A percentile compares a stretch with the other conserved stretches of the same genome.
phyloP scores from a whole-genome alignment of 495 filamentous ascomycete species.

The Penicillium argentinense region DNA sequence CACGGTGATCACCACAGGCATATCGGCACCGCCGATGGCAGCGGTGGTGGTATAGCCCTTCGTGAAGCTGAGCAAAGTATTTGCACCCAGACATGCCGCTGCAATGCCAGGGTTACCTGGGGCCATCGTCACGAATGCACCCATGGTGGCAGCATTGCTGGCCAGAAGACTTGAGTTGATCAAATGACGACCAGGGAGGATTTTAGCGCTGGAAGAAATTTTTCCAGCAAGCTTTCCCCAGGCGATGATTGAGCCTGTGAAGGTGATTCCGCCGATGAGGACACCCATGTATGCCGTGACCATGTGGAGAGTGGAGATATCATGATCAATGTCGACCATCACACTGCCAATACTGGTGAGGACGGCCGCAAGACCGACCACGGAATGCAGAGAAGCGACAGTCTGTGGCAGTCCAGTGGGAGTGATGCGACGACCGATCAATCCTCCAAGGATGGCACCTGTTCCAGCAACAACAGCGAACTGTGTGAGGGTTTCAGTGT shows the following conservation, averaged over 20 bases:
- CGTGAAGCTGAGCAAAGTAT: conserved; percentile 71
- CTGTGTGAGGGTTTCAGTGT: conserved; percentile 68
- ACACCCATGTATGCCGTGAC: conserved; percentile 79
- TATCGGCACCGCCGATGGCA: conserved; percentile 82
- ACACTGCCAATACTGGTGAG: conserved; percentile 81
- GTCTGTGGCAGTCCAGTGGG: conserved; percentile 80
- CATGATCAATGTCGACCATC: conserved; percentile 61
- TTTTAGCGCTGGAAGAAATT: conserved; percentile 71
- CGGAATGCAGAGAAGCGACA: conserved; percentile 76
- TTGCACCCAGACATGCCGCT: conserved; percentile 68
- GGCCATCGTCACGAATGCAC: conserved; percentile 72
- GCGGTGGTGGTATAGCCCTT: conserved; percentile 82
- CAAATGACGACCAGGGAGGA: conserved; percentile 66
- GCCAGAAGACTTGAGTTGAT: conserved; percentile 70
- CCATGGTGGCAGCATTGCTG: conserved; percentile 74
- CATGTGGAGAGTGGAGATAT: conserved; percentile 71
- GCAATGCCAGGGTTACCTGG: conserved; percentile 72
- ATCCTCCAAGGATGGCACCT: conserved; percentile 59
- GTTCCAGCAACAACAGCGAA: conserved; percentile 69
- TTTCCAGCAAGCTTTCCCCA: conserved; percentile 76
- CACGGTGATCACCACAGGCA: conserved; percentile 85
- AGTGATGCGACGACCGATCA: conserved; percentile 80
- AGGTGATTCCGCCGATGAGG: conserved; percentile 77
- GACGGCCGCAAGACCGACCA: conserved; percentile 79
- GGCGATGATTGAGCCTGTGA: conserved; percentile 79